A percentile compares a stretch with the other conserved stretches of the same genome.
Evolutionary conservation across 495 filamentous ascomycete species (phyloP).

Genomic region (Trichoderma reesei): DNA sequence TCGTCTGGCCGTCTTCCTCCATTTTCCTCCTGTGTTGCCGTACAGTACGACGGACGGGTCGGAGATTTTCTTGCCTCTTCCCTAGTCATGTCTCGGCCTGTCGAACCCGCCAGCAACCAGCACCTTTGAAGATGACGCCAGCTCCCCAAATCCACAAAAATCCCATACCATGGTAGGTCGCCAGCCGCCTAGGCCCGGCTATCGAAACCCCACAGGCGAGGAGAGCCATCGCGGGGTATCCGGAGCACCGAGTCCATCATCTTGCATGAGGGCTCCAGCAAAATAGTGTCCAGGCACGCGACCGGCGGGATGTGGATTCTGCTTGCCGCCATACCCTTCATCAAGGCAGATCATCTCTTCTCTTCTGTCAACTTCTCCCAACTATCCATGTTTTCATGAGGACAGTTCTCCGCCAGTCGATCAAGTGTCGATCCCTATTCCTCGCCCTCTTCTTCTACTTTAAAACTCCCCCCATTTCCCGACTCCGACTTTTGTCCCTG

Average conservation of each 20-base stretch:
- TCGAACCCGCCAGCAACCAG: neutral
- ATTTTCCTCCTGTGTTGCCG: neutral
- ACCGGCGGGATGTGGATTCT: neutral
- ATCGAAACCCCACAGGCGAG: neutral
- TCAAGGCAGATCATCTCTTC: neutral
- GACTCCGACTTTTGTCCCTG: no score
- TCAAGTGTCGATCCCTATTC: neutral
- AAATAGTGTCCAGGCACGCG: neutral
- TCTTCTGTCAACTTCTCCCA: neutral
- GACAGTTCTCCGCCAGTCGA: neutral
- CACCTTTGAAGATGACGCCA: neutral
- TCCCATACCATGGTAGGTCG: neutral
- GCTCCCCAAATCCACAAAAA: constrained; percentile 3
- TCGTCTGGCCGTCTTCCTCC: neutral
- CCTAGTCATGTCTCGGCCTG: neutral
- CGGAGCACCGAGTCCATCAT: neutral
- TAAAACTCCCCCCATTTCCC: no score
- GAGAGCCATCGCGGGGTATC: neutral
- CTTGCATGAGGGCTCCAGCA: constrained; percentile 3
- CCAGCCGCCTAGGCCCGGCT: neutral
- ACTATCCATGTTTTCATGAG: neutral
- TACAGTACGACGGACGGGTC: neutral
- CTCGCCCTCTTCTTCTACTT: neutral
- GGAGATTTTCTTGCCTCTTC: neutral
- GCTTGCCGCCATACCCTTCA: neutral